A percentile compares a stretch with the other conserved stretches of the same genome.
Conservation (phyloP, 2,329 filamentous ascomycete genomes). For the Fonsecaea multimorphosa region DNA sequence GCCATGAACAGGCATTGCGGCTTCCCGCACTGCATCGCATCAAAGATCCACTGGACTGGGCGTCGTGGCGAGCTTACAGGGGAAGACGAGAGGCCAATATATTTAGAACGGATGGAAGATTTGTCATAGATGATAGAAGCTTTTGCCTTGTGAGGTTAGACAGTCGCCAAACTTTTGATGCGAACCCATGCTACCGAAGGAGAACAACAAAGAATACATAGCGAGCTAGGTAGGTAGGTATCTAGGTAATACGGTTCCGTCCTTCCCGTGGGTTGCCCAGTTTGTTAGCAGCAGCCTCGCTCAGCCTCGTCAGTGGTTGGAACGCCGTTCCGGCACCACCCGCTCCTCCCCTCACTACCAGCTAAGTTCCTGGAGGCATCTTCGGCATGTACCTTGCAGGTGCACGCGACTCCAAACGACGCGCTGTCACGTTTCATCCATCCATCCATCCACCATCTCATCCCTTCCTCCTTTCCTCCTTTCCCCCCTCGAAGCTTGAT, state of each 20-base stretch:
- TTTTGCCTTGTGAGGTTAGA: background rate
- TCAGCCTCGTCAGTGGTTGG: constrained; percentile 1
- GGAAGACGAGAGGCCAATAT: background rate
- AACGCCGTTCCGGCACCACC: background rate
- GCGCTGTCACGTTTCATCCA: background rate
- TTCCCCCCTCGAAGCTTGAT: background rate
- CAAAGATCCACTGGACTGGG: background rate
- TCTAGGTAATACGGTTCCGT: background rate
- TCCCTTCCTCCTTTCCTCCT: background rate
- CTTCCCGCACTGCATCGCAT: background rate
- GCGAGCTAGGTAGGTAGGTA: too few species aligned
- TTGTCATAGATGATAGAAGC: constrained; percentile 3
- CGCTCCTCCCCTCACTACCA: background rate
- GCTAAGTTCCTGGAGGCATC: background rate
- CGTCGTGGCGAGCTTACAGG: background rate
- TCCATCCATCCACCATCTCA: too few species aligned
- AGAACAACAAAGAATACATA: background rate
- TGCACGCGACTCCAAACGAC: background rate
- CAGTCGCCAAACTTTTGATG: background rate
- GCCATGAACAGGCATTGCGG: background rate
- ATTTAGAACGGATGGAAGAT: background rate
- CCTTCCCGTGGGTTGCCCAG: background rate
- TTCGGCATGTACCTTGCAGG: background rate
- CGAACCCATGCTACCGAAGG: background rate
- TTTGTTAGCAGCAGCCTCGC: background rate